These are phyloP conservation scores for Phytophthora agathidicida DNA, from an alignment of 352 stramenopile genomes.

Conservation along the genomic window DNA sequence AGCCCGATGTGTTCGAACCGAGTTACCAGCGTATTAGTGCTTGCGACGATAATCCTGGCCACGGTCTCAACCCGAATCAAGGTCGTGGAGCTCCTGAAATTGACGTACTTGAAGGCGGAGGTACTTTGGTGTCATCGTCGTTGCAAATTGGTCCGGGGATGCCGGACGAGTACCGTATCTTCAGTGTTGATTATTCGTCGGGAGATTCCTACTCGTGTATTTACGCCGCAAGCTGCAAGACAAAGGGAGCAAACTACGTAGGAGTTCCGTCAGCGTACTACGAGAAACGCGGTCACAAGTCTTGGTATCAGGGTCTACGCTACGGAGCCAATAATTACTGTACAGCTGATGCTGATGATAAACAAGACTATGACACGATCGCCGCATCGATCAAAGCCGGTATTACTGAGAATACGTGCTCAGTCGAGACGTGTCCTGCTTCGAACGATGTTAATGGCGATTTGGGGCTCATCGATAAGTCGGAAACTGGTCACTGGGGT, in stretches of 20 bases:
- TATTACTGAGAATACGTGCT: conserved; percentile 38
- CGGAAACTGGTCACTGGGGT: conserved; percentile 41
- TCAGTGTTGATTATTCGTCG: conserved; percentile 37
- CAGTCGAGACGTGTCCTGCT: conserved; percentile 28
- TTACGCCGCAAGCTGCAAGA: conserved; percentile 50
- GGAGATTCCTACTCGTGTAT: conserved; percentile 40
- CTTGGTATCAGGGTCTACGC: conserved; percentile 66
- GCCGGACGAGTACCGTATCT: conserved; percentile 56
- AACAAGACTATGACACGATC: conserved; percentile 24
- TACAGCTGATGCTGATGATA: conserved; percentile 2
- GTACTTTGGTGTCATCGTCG: conserved; percentile 84
- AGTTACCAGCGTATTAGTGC: conserved; percentile 65
- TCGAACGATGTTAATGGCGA: conserved; percentile 41
- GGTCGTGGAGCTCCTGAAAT: conserved; percentile 94
- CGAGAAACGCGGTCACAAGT: conserved; percentile 47
- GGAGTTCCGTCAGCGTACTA: conserved; percentile 39
- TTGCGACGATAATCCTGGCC: conserved; percentile 90
- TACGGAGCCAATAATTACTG: conserved; percentile 61
- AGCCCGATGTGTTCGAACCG: conserved; percentile 49
- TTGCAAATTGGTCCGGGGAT: conserved; percentile 87
- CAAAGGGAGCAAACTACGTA: conserved; percentile 46
- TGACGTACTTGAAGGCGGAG: conserved; percentile 92
- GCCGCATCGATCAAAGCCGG: conserved; percentile 22
- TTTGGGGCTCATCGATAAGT: conserved; percentile 28
- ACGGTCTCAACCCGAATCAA: conserved; percentile 80